Conservation (phyloP, 371 early-diverging fungal species). For the Rhizopus stolonifer region DNA sequence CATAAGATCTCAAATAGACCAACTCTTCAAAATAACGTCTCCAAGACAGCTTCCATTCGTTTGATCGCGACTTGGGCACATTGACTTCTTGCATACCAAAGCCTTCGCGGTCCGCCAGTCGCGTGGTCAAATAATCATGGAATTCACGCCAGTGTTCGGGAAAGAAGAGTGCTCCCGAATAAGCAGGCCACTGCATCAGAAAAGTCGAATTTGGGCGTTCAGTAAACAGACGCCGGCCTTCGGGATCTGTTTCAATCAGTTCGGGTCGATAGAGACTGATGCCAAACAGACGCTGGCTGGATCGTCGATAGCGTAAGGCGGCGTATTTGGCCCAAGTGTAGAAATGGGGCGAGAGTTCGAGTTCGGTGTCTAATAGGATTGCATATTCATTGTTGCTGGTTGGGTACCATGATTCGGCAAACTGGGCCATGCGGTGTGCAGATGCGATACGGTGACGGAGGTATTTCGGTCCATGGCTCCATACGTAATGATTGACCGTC, state of each 20-base stretch:
- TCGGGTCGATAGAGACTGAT: constrained; percentile 63
- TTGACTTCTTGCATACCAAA: constrained; percentile 28
- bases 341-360: constrained; percentile 59
- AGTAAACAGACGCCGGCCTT: constrained; percentile 28
- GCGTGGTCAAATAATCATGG: constrained; percentile 60
- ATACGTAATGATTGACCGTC: constrained; percentile 49
- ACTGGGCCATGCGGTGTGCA: constrained; percentile 53
- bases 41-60: constrained; percentile 62
- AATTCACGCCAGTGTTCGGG: constrained; percentile 71
- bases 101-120: constrained; percentile 48
- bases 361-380: constrained; percentile 53
- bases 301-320: constrained; percentile 58
- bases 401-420: constrained; percentile 69
- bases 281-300: constrained; percentile 45
- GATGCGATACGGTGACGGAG: constrained; percentile 57
- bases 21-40: constrained; percentile 64
- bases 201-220: constrained; percentile 1
- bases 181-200: constrained; percentile 52
- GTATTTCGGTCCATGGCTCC: constrained; percentile 51
- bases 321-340: constrained; percentile 61
- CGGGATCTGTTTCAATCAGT: constrained; percentile 35
- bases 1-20: constrained; percentile 59
- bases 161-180: constrained; percentile 60
- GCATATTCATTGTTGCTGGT: constrained; percentile 57
- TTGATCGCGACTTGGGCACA: constrained; percentile 30